Evolutionary conservation across 192 early-diverging fungal genomes (phyloP), one percentile per base, ranked within the genome.

Genomic region (Fimicolochytrium jonesii): DNA sequence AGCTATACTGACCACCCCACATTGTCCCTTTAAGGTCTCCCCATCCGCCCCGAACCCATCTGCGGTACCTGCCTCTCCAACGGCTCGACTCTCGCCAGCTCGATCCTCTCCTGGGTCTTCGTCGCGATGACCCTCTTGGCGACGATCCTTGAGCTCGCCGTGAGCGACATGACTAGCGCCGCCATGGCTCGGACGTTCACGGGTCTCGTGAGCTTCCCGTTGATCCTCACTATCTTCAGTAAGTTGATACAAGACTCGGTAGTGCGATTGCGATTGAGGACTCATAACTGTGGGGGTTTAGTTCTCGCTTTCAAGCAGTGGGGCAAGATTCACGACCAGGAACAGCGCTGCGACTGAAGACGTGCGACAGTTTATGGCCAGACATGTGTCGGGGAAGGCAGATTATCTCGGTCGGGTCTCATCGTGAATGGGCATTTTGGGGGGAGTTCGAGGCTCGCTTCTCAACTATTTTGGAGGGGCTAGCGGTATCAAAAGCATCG

Each of bases 181-280:
- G 39, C 62, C 9, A 41, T 64, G 6, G 52, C 31, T n/a, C 53
- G 62, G 47, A 64, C 25, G 35, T 23, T 53, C 22, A 33, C 55
- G 18, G 30, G 34, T 1, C 20, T 64, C 13, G 52, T 15, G 1
- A 55, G 51, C 52, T 64, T 55, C 39, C 62, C 62, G 3, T 32
- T 64, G 36, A 64, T 64, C 33, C 39, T 64, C 1, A 39, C 50
- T 22, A 64, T 55, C 29, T 64, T 64, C 25, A 33, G 53, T 55
- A 55, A 17, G 32, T 34, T n/a, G 36, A 2, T 10, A 55, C 2
- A 4, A 55, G 10, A 55, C 15, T 2, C 18, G 3, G 31, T 17
- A 33, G 33, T n/a, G 53, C 7, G 4, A 22, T n/a, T 7, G 45
- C 9, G 11, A 22, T 47, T 18, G 45, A 7, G 45, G 22, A 22